Conservation (phyloP, 148 eudicot genomes). For the Cornus kousa region DNA sequence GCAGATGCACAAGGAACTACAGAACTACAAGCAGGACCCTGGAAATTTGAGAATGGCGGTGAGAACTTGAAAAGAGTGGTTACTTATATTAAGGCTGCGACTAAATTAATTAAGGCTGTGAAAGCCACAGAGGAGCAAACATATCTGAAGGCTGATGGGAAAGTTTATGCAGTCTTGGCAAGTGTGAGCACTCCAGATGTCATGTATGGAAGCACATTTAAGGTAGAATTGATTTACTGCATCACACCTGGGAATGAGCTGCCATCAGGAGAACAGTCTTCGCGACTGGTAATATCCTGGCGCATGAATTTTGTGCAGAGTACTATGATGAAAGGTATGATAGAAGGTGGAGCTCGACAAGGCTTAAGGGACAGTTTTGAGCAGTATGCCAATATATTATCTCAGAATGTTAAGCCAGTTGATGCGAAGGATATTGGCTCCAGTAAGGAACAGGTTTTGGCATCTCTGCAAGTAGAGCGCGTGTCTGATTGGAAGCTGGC, state of each 20-base stretch:
- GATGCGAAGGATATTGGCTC: slow-evolving; percentile 60
- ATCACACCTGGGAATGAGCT: slow-evolving; percentile 86
- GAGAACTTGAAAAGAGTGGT: slow-evolving; percentile 53
- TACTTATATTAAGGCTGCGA: slow-evolving; percentile 63
- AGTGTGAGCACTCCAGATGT: slow-evolving; percentile 87
- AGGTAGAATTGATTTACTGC: slow-evolving; percentile 63
- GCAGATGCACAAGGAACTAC: slow-evolving; percentile 62
- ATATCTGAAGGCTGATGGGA: slow-evolving; percentile 75
- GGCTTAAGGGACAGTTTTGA: slow-evolving; percentile 82
- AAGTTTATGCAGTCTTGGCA: slow-evolving; percentile 57
- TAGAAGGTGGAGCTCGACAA: slow-evolving; percentile 82
- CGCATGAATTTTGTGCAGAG: slow-evolving; percentile 82
- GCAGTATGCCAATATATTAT: slow-evolving; percentile 41
- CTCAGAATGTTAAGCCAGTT: slow-evolving; percentile 56
- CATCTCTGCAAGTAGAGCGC: slow-evolving; percentile 61
- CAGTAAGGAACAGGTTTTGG: slow-evolving; percentile 73
- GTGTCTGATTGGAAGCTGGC: slow-evolving; percentile 89
- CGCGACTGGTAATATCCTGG: slow-evolving; percentile 71
- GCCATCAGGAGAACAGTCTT: slow-evolving; percentile 76
- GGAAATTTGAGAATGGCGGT: slow-evolving; percentile 59
- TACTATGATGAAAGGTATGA: slow-evolving; percentile 95
- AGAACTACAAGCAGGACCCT: slow-evolving; percentile 54
- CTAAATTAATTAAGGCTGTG: slow-evolving; percentile 67
- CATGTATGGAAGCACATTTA: slow-evolving; percentile 74
- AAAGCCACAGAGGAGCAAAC: slow-evolving; percentile 84